Base-by-base conservation (phyloP, 768 basidiomycete genomes). In the Suillus cothurnatus region DNA sequence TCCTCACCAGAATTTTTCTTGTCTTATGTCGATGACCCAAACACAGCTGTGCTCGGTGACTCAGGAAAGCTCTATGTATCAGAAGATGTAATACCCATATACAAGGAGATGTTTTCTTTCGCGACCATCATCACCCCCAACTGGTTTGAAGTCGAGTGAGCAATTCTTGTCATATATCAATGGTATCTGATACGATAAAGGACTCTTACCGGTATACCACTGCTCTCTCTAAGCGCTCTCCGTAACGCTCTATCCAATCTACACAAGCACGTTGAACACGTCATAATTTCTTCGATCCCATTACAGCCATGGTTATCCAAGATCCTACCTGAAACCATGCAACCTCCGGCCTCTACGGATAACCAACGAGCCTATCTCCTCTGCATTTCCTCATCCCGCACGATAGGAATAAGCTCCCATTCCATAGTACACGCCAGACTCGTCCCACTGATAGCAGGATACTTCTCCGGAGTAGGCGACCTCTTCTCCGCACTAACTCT, bases 381-480 rank as follows among this genome's bases (percentile, higher is more conserved):
- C n/a, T 97, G 93, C 77, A 85, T 97, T 63, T 82, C 88, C 1
- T 97, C 95, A 0, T 85, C 88, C 1, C 59, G 70, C n/a, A 58
- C 67, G 32, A 69, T 70, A 43, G 68, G 70, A 21, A 67, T 61
- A 58, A 65, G 45, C 14, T 62, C 67, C 1, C 21, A 62, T 62
- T 85, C 85, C 0, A 73, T 76, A 0, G 86, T 96, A 4, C 86
- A 92, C 76, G 88, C 87, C 0, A 88, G 88, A 71, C 84, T 82
- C 52, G 87, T 99, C 11, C 90, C 91, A 3, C 84, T 90, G 34
- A 84, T 98, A 53, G 86, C 90, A 6, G 96, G 95, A 14, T 97
- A 98, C 80, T 99, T 95, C 76, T 92, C 94, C 23, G 97, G 97
- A 31, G 96, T 97, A 14, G 97, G 97, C 21, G 97, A 99, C 76